phyloP scores from a whole-genome alignment of 306 rosid species.

The Glycine tomentella region DNA sequence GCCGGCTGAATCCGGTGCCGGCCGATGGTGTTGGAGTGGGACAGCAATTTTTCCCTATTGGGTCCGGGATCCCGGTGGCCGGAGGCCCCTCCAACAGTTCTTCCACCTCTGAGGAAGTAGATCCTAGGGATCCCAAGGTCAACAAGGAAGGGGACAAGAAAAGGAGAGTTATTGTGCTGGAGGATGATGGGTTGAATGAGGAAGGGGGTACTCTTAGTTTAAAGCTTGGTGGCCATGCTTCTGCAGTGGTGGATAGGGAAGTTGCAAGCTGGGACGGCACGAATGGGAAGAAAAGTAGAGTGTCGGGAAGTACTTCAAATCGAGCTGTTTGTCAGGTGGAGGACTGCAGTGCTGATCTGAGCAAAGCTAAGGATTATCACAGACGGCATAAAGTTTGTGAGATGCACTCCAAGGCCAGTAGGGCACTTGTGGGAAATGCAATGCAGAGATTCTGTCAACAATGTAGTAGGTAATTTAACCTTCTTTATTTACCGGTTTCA shows the following conservation, averaged over 20 bases:
- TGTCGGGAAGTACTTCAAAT: slow-evolving; percentile 62
- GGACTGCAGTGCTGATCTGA: slow-evolving; percentile 87
- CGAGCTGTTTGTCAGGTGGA: slow-evolving; percentile 91
- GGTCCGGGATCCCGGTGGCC: slow-evolving; percentile 52
- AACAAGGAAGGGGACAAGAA: slow-evolving; percentile 77
- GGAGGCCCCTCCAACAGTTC: slow-evolving; percentile 81
- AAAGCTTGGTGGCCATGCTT: slow-evolving; percentile 69
- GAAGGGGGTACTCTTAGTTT: slow-evolving; percentile 66
- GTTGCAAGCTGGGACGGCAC: slow-evolving; percentile 61
- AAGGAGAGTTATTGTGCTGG: slow-evolving; percentile 69
- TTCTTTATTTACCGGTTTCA: background rate
- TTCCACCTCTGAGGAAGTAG: slow-evolving; percentile 77
- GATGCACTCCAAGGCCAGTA: slow-evolving; percentile 85
- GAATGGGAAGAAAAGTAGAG: slow-evolving; percentile 75
- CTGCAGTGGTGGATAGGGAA: slow-evolving; percentile 60
- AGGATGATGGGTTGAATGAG: slow-evolving; percentile 60
- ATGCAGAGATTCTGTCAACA: slow-evolving; percentile 98
- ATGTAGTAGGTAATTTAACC: slow-evolving; percentile 79
- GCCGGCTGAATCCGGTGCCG: slow-evolving; percentile 59
- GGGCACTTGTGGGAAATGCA: slow-evolving; percentile 75
- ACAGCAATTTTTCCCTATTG: slow-evolving; percentile 69
- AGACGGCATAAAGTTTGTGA: slow-evolving; percentile 94
- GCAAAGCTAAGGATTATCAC: slow-evolving; percentile 82
- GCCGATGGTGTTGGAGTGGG: slow-evolving; percentile 56
- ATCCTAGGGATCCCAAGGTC: slow-evolving; percentile 54